phyloP scores from a whole-genome alignment of 192 early-diverging fungal species.

The Phlyctochytrium bullatum region DNA sequence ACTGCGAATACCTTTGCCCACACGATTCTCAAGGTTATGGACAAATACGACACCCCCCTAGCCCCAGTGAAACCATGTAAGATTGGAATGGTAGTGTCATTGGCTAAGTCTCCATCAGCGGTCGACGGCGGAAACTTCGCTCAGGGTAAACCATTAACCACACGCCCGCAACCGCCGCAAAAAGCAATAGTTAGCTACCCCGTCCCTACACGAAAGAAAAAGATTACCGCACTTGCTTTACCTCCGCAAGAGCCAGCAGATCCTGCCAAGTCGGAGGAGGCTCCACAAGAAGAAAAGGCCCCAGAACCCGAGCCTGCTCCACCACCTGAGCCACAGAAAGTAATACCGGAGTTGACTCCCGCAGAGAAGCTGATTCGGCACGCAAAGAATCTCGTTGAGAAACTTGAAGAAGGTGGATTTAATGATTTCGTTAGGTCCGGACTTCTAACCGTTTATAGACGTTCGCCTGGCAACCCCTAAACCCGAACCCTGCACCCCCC shows the following conservation, averaged over 20 bases:
- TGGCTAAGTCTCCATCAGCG: too few species aligned
- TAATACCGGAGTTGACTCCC: not conserved
- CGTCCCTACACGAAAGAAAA: not conserved
- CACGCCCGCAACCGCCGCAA: not conserved
- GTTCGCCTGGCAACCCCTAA: too few species aligned
- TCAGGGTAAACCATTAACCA: not conserved
- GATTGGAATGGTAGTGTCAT: too few species aligned
- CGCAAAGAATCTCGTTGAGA: not conserved
- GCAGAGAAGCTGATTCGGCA: not conserved
- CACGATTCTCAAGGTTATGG: not conserved
- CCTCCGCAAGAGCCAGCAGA: not conserved
- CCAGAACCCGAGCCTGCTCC: not conserved
- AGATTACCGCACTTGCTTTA: not conserved
- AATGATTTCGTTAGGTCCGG: not conserved
- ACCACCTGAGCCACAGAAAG: not conserved
- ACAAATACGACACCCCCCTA: not conserved
- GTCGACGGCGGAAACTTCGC: too few species aligned
- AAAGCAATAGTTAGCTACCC: not conserved
- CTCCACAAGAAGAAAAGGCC: not conserved
- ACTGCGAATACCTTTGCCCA: slow-evolving; percentile 1
- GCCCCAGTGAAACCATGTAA: not conserved
- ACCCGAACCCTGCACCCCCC: not conserved
- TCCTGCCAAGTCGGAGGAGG: not conserved
- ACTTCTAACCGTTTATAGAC: too few species aligned
- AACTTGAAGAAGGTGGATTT: not conserved